These are phyloP conservation scores for Penicillium griseofulvum DNA, from an alignment of 2,329 filamentous ascomycete species.

Conservation along the genomic window DNA sequence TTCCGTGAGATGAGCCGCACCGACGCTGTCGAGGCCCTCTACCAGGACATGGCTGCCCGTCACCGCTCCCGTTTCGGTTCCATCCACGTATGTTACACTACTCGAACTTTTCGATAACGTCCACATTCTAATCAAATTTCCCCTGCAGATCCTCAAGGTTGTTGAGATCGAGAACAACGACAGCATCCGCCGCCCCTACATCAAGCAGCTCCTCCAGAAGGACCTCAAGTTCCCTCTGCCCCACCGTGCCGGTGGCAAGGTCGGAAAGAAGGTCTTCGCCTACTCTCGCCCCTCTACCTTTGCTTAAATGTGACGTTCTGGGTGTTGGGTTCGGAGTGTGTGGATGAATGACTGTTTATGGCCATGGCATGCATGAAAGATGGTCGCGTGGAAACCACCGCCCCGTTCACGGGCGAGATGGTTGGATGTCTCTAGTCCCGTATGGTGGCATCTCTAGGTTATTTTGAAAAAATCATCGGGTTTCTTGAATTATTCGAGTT, in stretches of 20 bases:
- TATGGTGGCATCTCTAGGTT: constrained; percentile 41
- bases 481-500: constrained; percentile 25
- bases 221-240: constrained; percentile 96
- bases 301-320: constrained; percentile 66
- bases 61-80: constrained; percentile 97
- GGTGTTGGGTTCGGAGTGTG: constrained; percentile 38
- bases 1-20: constrained; percentile 98
- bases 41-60: constrained; percentile 99
- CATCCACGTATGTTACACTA: constrained; percentile 76
- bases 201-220: constrained; percentile 97
- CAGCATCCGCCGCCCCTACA: constrained; percentile 97
- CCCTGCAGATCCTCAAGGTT: constrained; percentile 85
- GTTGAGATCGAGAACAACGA: constrained; percentile 94
- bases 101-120: background rate
- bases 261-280: constrained; percentile 88
- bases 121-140: constrained; percentile 13
- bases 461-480: constrained; percentile 40
- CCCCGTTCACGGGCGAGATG: constrained; percentile 36
- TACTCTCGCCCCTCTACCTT: constrained; percentile 94
- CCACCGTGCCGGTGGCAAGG: constrained; percentile 80
- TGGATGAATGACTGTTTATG: constrained; percentile 44
- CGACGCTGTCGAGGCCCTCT: constrained; percentile 92
- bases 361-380: constrained; percentile 44
- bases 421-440: constrained; percentile 43
- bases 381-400: constrained; percentile 36